These are phyloP conservation scores for Neurospora sp. DNA, from an alignment of 495 filamentous ascomycete genomes.

Conservation along the genomic window DNA sequence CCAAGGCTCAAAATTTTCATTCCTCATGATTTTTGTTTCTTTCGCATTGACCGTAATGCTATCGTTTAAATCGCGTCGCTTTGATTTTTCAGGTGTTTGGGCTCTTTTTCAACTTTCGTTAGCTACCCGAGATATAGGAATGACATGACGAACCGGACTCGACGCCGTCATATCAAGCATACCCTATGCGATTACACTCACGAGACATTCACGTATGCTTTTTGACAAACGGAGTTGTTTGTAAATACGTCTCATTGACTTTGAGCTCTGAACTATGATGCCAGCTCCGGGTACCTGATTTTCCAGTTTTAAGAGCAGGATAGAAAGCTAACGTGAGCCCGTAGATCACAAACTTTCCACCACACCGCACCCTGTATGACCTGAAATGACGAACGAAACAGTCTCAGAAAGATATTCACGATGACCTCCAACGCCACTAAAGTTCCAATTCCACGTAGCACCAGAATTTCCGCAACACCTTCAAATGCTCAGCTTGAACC, in stretches of 20 bases:
- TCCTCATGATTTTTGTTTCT: neutral
- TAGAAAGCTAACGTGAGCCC: neutral
- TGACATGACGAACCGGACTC: neutral
- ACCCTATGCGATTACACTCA: neutral
- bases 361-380: neutral
- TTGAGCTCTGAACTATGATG: neutral
- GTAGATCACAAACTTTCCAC: neutral
- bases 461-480: neutral
- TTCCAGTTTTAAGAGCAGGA: neutral
- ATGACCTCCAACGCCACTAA: neutral
- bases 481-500: neutral
- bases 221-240: neutral
- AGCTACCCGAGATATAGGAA: neutral
- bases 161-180: neutral
- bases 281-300: neutral
- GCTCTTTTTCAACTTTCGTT: neutral
- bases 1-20: neutral
- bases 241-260: neutral
- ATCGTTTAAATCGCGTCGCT: neutral
- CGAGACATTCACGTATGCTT: neutral
- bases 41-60: neutral
- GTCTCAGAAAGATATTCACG: neutral
- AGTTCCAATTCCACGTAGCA: neutral
- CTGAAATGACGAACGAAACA: neutral
- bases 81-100: neutral